A percentile compares a stretch with the other conserved stretches of the same genome.
Conservation (phyloP, 306 rosid species). For the Chamaecrista fasciculata region DNA sequence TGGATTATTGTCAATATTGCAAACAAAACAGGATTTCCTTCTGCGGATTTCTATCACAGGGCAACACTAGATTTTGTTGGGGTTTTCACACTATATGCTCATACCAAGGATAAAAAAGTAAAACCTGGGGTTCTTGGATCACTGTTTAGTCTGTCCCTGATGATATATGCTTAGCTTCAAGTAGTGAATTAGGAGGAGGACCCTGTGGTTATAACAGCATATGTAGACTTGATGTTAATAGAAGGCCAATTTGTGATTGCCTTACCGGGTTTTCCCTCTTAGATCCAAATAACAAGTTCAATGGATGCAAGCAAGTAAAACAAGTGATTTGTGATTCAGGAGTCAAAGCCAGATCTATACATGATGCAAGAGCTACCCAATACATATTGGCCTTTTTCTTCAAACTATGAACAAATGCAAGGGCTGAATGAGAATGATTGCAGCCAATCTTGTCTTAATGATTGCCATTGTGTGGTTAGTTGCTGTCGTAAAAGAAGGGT, state of each 20-base stretch:
- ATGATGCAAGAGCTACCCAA: conserved; percentile 13
- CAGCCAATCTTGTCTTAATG: conserved; percentile 31
- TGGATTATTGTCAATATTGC: background rate
- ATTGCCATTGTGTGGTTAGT: conserved; percentile 37
- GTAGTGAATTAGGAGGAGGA: background rate
- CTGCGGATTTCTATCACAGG: conserved; percentile 16
- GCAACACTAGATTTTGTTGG: conserved; percentile 45
- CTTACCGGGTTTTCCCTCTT: conserved; percentile 26
- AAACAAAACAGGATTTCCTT: background rate
- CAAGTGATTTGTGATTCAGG: conserved; percentile 34
- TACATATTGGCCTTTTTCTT: conserved; percentile 34
- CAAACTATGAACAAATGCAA: conserved; percentile 12
- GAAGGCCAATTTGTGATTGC: conserved; percentile 36
- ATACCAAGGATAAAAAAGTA: conserved; percentile 11
- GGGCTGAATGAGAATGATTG: conserved; percentile 24
- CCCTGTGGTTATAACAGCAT: conserved; percentile 41
- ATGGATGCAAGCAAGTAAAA: conserved; percentile 29
- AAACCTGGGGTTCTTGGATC: background rate
- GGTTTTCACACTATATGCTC: conserved; percentile 23
- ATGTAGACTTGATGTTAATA: conserved; percentile 21
- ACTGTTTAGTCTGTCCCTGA: background rate
- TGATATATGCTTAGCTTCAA: background rate
- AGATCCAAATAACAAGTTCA: conserved; percentile 26
- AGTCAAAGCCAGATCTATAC: background rate
- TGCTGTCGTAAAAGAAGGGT: conserved; percentile 24